phyloP scores from a whole-genome alignment of 371 early-diverging fungal species.

The Zychaea mexicana region DNA sequence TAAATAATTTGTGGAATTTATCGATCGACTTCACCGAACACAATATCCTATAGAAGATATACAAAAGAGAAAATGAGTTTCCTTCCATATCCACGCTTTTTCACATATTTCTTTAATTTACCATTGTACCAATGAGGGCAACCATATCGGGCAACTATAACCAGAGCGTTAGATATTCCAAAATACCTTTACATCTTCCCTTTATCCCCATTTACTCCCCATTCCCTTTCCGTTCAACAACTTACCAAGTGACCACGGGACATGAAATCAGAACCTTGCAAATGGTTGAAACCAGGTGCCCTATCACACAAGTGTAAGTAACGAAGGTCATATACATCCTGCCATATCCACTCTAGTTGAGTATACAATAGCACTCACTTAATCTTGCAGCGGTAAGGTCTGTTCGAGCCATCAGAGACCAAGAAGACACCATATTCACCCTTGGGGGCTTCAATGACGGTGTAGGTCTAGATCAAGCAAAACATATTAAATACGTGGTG shows the following conservation, averaged over 20 bases:
- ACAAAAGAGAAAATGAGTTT: background rate
- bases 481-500: background rate
- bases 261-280: constrained; percentile 91
- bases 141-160: constrained; percentile 90
- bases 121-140: constrained; percentile 86
- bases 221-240: background rate
- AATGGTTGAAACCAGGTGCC: constrained; percentile 97
- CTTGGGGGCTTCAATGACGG: constrained; percentile 97
- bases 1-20: constrained; percentile 32
- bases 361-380: constrained; percentile 15
- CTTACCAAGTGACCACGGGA: constrained; percentile 76
- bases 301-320: constrained; percentile 25
- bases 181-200: background rate
- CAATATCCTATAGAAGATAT: constrained; percentile 70
- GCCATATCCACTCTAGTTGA: no score
- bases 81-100: background rate
- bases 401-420: constrained; percentile 87
- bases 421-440: constrained; percentile 96
- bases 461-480: constrained; percentile 72
- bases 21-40: constrained; percentile 92
- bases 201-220: background rate
- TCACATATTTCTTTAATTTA: constrained; percentile 14
- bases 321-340: background rate
- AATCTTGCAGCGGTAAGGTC: constrained; percentile 97
- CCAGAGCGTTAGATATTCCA: background rate